Conservation (phyloP, 78 protist genomes). For the Mantamonas sphyraenae region DNA sequence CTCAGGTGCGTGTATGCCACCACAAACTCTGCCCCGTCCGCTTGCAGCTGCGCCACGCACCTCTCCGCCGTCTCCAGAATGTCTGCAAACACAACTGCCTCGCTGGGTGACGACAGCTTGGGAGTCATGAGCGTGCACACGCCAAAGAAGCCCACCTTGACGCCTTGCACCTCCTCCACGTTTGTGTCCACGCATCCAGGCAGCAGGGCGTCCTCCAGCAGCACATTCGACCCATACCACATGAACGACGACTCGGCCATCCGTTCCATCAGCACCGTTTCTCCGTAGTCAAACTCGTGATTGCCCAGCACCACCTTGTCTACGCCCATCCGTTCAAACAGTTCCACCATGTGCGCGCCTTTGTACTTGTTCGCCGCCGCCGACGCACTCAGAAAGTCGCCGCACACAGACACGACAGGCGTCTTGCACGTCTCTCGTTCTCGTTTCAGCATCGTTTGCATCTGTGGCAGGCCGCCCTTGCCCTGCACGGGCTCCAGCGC, state of each 20-base stretch:
- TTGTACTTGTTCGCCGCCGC: neutral
- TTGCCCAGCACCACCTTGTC: conserved; percentile 5
- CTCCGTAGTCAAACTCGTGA: conserved; percentile 7
- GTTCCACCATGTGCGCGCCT: conserved; percentile 6
- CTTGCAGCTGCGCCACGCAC: neutral
- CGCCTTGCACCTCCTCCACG: neutral
- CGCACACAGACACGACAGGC: no score
- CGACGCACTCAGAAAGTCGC: conserved; percentile 3
- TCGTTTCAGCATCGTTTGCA: no score
- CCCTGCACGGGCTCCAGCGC: no score
- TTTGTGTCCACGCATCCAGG: neutral
- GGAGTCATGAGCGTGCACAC: neutral
- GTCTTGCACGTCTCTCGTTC: no score
- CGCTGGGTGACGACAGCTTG: neutral
- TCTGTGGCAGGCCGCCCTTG: no score
- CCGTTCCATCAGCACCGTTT: neutral
- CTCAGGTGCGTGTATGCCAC: neutral
- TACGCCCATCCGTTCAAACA: neutral
- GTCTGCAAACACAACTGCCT: neutral
- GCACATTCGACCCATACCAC: conserved; percentile 1
- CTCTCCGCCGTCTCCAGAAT: neutral
- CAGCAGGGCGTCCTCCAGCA: neutral
- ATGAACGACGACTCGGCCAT: neutral
- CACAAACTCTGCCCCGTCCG: neutral
- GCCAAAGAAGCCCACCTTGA: conserved; percentile 8